Evolutionary conservation across 2,329 filamentous ascomycete species (phyloP).

Genomic region (Cladobotryum mycophilum): DNA sequence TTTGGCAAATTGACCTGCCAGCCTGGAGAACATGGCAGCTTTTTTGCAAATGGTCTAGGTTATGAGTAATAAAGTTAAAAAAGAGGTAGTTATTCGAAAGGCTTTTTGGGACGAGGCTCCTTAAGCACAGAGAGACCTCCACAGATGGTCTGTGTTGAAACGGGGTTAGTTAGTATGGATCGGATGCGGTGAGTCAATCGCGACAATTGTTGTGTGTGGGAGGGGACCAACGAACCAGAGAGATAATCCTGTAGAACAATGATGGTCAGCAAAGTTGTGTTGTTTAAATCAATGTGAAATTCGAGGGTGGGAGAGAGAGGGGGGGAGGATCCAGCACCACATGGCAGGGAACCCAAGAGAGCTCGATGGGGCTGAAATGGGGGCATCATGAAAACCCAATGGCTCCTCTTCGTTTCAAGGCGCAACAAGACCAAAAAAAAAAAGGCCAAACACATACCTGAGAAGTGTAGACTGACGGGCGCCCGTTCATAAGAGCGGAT

Average conservation of each 20-base stretch:
- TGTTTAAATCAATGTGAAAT: not conserved
- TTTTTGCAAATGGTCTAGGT: not conserved
- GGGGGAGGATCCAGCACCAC: not conserved
- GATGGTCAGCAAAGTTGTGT: constrained; percentile 5
- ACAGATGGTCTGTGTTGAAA: constrained; percentile 33
- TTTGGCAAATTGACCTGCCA: constrained; percentile 47
- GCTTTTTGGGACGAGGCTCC: constrained; percentile 6
- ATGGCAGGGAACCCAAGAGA: no score
- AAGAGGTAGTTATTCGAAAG: not conserved
- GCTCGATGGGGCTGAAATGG: no score
- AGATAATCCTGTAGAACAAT: constrained; percentile 59
- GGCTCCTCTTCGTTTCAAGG: no score
- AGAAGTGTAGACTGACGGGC: constrained; percentile 78
- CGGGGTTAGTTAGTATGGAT: constrained; percentile 16
- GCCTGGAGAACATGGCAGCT: constrained; percentile 53
- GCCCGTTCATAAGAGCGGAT: constrained; percentile 79
- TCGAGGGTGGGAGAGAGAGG: not conserved
- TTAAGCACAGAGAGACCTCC: constrained; percentile 33
- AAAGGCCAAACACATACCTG: constrained; percentile 51
- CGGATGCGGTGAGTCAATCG: constrained; percentile 37
- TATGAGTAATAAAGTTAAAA: constrained; percentile 2
- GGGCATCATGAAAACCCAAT: no score
- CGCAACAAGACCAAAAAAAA: not conserved
- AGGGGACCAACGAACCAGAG: constrained; percentile 52
- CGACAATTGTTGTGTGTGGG: not conserved